phyloP scores from a whole-genome alignment of 768 basidiomycete genomes.

The Rubroboletus pulcherrimus region DNA sequence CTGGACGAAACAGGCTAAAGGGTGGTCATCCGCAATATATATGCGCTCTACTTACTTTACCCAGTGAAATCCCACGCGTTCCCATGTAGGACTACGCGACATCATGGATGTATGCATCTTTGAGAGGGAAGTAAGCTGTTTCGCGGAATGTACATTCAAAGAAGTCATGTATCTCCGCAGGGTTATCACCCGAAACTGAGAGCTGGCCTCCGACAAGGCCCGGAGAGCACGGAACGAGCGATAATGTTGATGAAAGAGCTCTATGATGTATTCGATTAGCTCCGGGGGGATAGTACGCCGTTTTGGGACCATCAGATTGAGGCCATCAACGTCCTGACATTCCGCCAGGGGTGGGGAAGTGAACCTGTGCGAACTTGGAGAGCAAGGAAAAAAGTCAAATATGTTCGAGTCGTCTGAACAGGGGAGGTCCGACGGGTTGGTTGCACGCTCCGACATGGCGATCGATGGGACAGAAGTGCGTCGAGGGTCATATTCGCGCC shows the following conservation, averaged over 20 bases:
- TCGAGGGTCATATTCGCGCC: background rate
- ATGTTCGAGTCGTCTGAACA: conserved; percentile 15
- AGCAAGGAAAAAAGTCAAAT: conserved; percentile 14
- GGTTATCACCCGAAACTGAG: conserved; percentile 39
- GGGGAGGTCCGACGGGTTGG: background rate
- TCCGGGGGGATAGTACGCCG: conserved; percentile 29
- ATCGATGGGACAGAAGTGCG: conserved; percentile 2
- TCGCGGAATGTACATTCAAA: conserved; percentile 18
- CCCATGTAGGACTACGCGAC: conserved; percentile 15
- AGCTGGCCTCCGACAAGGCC: conserved; percentile 41
- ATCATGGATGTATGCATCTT: conserved; percentile 29
- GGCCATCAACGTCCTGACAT: conserved; percentile 1
- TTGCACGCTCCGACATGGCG: conserved; percentile 14
- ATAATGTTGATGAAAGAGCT: conserved; percentile 17
- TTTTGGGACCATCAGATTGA: background rate
- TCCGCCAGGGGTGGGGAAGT: conserved; percentile 23
- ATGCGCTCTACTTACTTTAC: conserved; percentile 40
- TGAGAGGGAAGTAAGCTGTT: conserved; percentile 29
- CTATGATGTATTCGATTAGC: conserved; percentile 30
- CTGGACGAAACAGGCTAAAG: conserved; percentile 12
- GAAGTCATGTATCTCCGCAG: conserved; percentile 35
- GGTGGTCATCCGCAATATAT: conserved; percentile 9
- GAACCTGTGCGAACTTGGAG: conserved; percentile 17
- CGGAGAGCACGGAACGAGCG: conserved; percentile 34
- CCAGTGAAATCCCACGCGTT: conserved; percentile 37